Evolutionary conservation across 768 basidiomycete genomes (phyloP).

Genomic region (Lentinula sp.): DNA sequence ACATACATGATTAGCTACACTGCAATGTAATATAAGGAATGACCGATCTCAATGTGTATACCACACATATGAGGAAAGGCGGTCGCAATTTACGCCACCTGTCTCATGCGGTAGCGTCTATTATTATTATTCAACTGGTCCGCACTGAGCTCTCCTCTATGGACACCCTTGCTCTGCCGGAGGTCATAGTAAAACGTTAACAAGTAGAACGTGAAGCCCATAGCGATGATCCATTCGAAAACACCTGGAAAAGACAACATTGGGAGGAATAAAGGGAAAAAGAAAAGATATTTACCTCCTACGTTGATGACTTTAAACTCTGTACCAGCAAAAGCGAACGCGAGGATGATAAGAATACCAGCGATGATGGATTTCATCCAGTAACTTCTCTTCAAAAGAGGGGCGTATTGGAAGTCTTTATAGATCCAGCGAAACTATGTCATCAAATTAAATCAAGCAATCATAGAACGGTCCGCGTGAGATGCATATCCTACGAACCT

Average conservation of each 20-base stretch:
- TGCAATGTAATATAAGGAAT: no score
- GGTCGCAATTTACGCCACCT: not conserved
- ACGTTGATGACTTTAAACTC: constrained; percentile 38
- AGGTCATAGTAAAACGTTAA: constrained; percentile 71
- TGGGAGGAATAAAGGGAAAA: not conserved
- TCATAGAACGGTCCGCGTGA: no score
- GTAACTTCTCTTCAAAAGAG: constrained; percentile 48
- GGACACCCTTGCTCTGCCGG: constrained; percentile 49
- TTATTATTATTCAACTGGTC: constrained; percentile 16
- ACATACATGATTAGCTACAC: no score
- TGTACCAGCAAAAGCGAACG: constrained; percentile 56
- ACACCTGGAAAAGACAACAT: constrained; percentile 32
- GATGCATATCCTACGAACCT: constrained; percentile 32
- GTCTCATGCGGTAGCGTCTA: not conserved
- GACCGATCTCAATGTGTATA: no score
- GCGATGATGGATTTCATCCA: constrained; percentile 59
- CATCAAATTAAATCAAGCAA: no score
- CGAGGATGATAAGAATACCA: constrained; percentile 47
- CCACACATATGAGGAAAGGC: no score
- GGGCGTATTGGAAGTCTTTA: constrained; percentile 41
- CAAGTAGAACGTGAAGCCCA: constrained; percentile 69
- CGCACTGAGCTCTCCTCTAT: constrained; percentile 34
- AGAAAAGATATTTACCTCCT: constrained; percentile 33
- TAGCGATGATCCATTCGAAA: constrained; percentile 69
- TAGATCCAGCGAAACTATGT: constrained; percentile 67